A percentile compares a stretch with the other conserved stretches of the same genome.
phyloP scores from a whole-genome alignment of 2,329 filamentous ascomycete species.

The Fusarium concolor region DNA sequence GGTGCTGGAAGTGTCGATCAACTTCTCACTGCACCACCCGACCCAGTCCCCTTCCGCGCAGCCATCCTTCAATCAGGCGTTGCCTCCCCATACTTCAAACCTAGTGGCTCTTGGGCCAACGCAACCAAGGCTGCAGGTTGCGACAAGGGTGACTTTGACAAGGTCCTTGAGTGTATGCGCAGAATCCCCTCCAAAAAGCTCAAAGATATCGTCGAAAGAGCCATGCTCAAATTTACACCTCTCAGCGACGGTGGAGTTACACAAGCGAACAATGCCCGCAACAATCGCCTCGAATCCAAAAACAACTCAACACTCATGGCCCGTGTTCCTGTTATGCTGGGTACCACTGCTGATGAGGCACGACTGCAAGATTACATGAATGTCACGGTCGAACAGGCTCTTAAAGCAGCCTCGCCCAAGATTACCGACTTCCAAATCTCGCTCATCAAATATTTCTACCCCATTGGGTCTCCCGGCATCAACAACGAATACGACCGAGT shows the following conservation, averaged over 20 bases:
- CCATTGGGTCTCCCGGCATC: conserved; percentile 29
- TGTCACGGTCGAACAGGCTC: not conserved
- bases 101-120: conserved; percentile 32
- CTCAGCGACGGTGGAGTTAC: conserved; percentile 41
- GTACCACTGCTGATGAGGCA: conserved; percentile 42
- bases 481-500: conserved; percentile 35
- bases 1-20: conserved; percentile 66
- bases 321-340: conserved; percentile 41
- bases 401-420: not conserved
- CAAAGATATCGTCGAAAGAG: conserved; percentile 28
- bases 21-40: conserved; percentile 43
- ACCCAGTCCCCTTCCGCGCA: conserved; percentile 45
- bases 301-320: conserved; percentile 22
- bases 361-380: conserved; percentile 16
- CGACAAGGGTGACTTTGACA: not conserved
- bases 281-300: conserved; percentile 24
- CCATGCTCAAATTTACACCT: conserved; percentile 38
- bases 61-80: conserved; percentile 47
- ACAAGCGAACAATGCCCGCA: conserved; percentile 26
- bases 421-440: conserved; percentile 3
- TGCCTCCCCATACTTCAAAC: conserved; percentile 1
- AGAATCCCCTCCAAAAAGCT: conserved; percentile 31
- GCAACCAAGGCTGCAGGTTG: conserved; percentile 26
- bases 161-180: conserved; percentile 43
- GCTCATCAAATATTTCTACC: conserved; percentile 24